Evolutionary conservation across 2,329 filamentous ascomycete species (phyloP), one percentile per base, ranked within the genome.

Genomic region (Sarocladiaceae sp.): DNA sequence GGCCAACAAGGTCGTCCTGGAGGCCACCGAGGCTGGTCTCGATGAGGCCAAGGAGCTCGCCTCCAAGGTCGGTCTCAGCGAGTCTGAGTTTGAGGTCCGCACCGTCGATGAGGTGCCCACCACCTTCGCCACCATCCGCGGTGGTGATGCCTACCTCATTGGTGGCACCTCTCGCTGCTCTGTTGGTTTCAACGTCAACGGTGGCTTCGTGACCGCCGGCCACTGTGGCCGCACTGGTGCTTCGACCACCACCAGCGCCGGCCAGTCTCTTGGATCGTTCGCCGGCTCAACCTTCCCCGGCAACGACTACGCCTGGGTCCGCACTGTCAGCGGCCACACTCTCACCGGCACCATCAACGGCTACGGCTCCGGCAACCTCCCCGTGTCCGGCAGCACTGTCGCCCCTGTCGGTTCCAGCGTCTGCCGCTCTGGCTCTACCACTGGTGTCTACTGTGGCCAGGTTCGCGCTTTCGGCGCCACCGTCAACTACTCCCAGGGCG

Each of bases 351-450:
- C 53, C 54, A 65, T 67, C 57, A 58, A 66, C 62, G 64, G 66
- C 62, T 71, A 71, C 63, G 60, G 56, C 50, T 54, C 58, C 13
- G 62, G 64, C 33, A 63, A 57, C 51, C 56, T 70, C 37, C 56
- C 63, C 22, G 63, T 71, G 1, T 63, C 67, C 1, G 69, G 68
- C 60, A 71, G 68, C 68, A 69, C 65, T 54, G 67, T 58, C 31
- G 39, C 68, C 42, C 60, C 62, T 52, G 58, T 63, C 52, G 69
- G 69, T 22, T 36, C 65, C 58, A 65, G 62, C 58, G 63, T 71
- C 64, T 71, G 69, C 64, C 69, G 69, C 60, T 71, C 69, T 55
- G 69, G 69, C 58, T 71, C 68, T 48, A 71, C 69, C 58, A 71
- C 61, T 48, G 66, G 66, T 57, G 67, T 70, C 60, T 60, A 57